These are phyloP conservation scores for Volvariella volvacea DNA, from an alignment of 1,284 basidiomycete species.

Conservation along the genomic window DNA sequence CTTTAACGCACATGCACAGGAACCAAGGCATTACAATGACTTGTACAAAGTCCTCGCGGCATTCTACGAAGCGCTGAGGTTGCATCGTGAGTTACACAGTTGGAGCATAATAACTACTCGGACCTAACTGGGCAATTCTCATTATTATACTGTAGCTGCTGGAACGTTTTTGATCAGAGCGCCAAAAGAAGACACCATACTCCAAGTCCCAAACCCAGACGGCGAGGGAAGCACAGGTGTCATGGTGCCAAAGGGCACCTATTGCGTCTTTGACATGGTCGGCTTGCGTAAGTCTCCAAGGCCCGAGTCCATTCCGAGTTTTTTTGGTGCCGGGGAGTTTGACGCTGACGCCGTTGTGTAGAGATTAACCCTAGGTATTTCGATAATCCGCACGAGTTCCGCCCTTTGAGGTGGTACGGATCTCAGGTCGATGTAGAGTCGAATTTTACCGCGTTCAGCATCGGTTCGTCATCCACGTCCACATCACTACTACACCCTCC, in stretches of 20 bases:
- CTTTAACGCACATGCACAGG: too few species aligned
- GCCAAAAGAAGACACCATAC: conserved; percentile 3
- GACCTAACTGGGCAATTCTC: background rate
- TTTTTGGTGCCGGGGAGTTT: background rate
- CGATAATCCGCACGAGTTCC: conserved; percentile 5
- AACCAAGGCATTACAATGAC: conserved; percentile 14
- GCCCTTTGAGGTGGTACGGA: conserved; percentile 5
- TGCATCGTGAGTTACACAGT: conserved; percentile 18
- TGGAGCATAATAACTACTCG: background rate
- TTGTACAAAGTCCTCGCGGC: conserved; percentile 15
- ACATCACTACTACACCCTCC: too few species aligned
- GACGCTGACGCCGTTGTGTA: too few species aligned
- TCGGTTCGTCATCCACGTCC: too few species aligned
- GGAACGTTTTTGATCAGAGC: background rate
- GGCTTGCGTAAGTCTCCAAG: conserved; percentile 3
- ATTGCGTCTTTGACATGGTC: conserved; percentile 1
- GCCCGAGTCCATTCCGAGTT: background rate
- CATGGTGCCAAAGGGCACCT: conserved; percentile 2
- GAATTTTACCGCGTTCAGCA: conserved; percentile 23
- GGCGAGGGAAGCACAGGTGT: conserved; percentile 2
- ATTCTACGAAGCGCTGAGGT: conserved; percentile 15
- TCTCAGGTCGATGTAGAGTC: conserved; percentile 1
- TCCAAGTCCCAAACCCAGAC: conserved; percentile 3
- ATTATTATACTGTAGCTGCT: conserved; percentile 22
- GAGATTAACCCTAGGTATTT: conserved; percentile 5